A percentile compares a stretch with the other conserved stretches of the same genome.
Evolutionary conservation across 2,329 filamentous ascomycete species (phyloP).

Genomic region (Aspergillus ustus): DNA sequence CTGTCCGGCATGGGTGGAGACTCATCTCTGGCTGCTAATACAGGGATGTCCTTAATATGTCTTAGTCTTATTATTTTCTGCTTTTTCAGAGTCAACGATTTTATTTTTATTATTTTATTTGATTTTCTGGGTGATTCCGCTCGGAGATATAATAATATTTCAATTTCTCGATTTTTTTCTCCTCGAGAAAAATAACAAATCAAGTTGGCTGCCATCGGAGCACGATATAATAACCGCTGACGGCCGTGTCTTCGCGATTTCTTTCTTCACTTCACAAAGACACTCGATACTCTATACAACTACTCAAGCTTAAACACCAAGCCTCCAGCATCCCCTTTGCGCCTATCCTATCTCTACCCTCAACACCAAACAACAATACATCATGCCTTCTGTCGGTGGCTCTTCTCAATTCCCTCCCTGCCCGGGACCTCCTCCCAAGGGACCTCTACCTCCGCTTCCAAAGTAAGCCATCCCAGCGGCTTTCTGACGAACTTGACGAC

Average conservation of each 20-base stretch:
- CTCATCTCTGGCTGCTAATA: slow-evolving; percentile 24
- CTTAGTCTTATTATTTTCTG: slow-evolving; percentile 14
- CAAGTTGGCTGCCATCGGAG: slow-evolving; percentile 14
- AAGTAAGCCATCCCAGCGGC: slow-evolving; percentile 35
- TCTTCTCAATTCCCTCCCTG: slow-evolving; percentile 45
- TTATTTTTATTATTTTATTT: slow-evolving; percentile 16
- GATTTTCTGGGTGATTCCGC: slow-evolving; percentile 17
- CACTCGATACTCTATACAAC: background rate
- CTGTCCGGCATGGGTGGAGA: slow-evolving; percentile 24
- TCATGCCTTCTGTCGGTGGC: slow-evolving; percentile 42
- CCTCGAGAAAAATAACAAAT: slow-evolving; percentile 19
- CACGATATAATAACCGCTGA: slow-evolving; percentile 27
- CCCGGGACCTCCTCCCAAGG: slow-evolving; percentile 45
- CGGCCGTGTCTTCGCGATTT: slow-evolving; percentile 21
- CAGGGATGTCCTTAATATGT: slow-evolving; percentile 23
- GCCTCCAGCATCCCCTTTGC: slow-evolving; percentile 8
- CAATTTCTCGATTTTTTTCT: slow-evolving; percentile 12
- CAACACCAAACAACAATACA: slow-evolving; percentile 20
- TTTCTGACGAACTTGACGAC: slow-evolving; percentile 40
- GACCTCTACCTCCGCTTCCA: slow-evolving; percentile 44
- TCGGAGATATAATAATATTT: slow-evolving; percentile 17
- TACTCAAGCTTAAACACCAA: slow-evolving; percentile 4
- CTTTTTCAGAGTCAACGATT: slow-evolving; percentile 3
- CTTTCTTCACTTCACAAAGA: slow-evolving; percentile 14
- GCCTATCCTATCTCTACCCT: background rate